A percentile compares a stretch with the other conserved stretches of the same genome.
These are phyloP conservation scores for Auxenochlorella pyrenoidosa DNA, from an alignment of 139 green algal genomes.

Conservation along the genomic window DNA sequence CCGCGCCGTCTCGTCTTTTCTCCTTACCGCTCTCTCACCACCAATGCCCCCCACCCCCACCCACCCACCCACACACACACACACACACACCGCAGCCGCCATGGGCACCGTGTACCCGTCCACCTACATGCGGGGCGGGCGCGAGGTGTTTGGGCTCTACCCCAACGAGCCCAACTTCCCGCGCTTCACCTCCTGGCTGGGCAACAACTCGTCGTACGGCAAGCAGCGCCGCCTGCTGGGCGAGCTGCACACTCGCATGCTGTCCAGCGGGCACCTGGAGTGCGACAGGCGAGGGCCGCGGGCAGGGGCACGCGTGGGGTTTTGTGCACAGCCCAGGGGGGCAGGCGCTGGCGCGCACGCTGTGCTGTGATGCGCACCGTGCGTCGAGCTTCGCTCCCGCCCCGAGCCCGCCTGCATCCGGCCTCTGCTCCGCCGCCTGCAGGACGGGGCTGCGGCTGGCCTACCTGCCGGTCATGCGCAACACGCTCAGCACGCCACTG, in stretches of 20 bases:
- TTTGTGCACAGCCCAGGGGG: too few relatives aligned
- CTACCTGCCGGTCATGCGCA: slow-evolving; percentile 81
- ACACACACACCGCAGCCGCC: slow-evolving; percentile 35
- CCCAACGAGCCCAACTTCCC: slow-evolving; percentile 80
- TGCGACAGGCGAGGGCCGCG: slow-evolving; percentile 1
- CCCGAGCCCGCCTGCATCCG: too few relatives aligned
- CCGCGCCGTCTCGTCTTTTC: not conserved
- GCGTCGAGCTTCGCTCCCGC: too few relatives aligned
- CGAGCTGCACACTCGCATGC: slow-evolving; percentile 88
- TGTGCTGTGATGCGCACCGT: not conserved
- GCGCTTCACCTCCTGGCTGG: slow-evolving; percentile 94
- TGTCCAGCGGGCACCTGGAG: slow-evolving; percentile 51
- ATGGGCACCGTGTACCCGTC: slow-evolving; percentile 81
- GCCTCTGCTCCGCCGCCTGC: not conserved
- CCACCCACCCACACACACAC: not conserved
- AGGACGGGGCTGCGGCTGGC: slow-evolving; percentile 68
- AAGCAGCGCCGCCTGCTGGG: slow-evolving; percentile 94
- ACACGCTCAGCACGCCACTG: slow-evolving; percentile 65
- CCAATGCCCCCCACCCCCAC: not conserved
- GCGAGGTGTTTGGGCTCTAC: slow-evolving; percentile 74
- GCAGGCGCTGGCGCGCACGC: too few relatives aligned
- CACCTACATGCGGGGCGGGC: slow-evolving; percentile 78
- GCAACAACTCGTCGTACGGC: slow-evolving; percentile 79
- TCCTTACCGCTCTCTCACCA: not conserved
- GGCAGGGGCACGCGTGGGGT: too few relatives aligned